Conservation (phyloP, 768 basidiomycete genomes). For the Coprinopsis marcescibilis region DNA sequence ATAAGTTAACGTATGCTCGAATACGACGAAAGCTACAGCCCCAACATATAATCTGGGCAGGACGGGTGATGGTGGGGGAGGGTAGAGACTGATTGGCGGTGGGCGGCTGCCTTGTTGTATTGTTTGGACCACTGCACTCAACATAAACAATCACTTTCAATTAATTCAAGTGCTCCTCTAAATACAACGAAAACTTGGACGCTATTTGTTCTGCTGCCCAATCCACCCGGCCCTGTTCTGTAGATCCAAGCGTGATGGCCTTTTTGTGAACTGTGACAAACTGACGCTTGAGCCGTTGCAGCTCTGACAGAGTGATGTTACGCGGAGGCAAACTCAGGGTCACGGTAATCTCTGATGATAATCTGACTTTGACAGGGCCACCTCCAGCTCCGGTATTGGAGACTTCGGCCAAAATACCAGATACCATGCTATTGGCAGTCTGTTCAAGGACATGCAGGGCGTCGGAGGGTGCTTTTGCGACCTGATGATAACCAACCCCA, state of each 20-base stretch:
- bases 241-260: constrained; percentile 77
- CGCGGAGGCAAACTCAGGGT: constrained; percentile 62
- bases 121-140: background rate
- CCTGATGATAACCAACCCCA: constrained; percentile 34
- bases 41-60: too few relatives aligned
- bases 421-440: constrained; percentile 63
- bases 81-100: background rate
- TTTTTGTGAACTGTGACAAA: constrained; percentile 89
- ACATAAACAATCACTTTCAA: background rate
- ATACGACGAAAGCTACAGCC: too few relatives aligned
- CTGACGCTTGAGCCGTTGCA: constrained; percentile 87
- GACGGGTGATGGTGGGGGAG: background rate
- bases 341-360: constrained; percentile 37
- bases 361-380: constrained; percentile 42
- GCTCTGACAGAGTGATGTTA: constrained; percentile 74
- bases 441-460: constrained; percentile 83
- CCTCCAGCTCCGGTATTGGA: constrained; percentile 46
- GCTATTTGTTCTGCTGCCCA: constrained; percentile 72
- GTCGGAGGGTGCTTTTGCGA: constrained; percentile 78
- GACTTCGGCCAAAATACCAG: constrained; percentile 65
- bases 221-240: constrained; percentile 69
- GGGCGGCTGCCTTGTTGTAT: constrained; percentile 2
- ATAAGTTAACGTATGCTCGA: too few relatives aligned
- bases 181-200: constrained; percentile 62
- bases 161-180: constrained; percentile 60